These are phyloP conservation scores for Fusarium phyllophilum DNA, from an alignment of 2,329 filamentous ascomycete genomes.

Conservation along the genomic window DNA sequence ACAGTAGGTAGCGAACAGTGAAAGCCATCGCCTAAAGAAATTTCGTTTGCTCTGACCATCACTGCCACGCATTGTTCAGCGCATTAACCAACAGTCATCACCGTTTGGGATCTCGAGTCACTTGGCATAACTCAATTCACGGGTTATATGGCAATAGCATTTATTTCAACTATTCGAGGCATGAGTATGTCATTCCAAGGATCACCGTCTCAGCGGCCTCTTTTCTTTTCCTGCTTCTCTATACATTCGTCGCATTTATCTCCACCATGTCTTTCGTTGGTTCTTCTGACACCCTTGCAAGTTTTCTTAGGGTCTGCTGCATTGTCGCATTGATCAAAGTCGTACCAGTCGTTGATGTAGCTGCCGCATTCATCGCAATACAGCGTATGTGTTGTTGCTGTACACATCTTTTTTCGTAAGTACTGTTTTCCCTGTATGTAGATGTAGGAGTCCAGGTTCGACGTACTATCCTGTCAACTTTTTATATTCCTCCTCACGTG, in stretches of 20 bases:
- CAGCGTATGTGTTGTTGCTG: not conserved
- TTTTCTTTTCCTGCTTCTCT: not conserved
- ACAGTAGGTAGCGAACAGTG: rapidly evolving
- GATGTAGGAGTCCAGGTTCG: not conserved
- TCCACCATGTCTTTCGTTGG: not conserved
- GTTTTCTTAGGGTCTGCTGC: not conserved
- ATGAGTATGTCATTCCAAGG: too few species aligned
- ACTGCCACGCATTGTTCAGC: not conserved
- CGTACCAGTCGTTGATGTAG: not conserved
- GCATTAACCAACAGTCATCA: rapidly evolving
- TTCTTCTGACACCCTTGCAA: not conserved
- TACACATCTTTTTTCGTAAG: not conserved
- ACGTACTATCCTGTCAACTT: too few species aligned
- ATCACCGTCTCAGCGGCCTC: not conserved
- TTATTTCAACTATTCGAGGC: not conserved
- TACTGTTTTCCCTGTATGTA: rapidly evolving
- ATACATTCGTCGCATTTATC: not conserved
- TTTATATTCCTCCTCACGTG: not conserved
- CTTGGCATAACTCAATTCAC: not conserved
- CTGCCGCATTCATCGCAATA: not conserved
- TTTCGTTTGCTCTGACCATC: not conserved
- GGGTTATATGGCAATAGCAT: rapidly evolving
- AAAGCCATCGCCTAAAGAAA: too few species aligned
- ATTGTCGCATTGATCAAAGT: not conserved
- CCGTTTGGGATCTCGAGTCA: not conserved